Conservation (phyloP, 208 protist genomes). For the Trypanosoma cruzi region DNA sequence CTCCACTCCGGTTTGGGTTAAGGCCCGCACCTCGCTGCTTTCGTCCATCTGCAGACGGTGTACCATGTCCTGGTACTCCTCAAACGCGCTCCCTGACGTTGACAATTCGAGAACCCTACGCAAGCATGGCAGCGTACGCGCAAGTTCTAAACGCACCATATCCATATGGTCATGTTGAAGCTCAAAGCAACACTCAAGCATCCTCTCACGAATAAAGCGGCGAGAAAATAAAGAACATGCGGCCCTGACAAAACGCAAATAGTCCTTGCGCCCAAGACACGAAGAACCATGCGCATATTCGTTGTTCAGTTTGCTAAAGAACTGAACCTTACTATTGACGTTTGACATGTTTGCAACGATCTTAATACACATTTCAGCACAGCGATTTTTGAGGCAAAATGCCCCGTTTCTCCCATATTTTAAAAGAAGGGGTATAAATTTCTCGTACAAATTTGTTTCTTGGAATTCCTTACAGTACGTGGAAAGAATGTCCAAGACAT, state of each 20-base stretch:
- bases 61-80: constrained; percentile 78
- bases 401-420: constrained; percentile 67
- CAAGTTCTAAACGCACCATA: constrained; percentile 69
- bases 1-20: constrained; percentile 40
- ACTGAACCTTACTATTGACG: constrained; percentile 54
- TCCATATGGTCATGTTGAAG: constrained; percentile 80
- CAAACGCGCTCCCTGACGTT: constrained; percentile 45
- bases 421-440: constrained; percentile 72
- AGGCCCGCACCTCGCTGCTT: constrained; percentile 59
- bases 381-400: constrained; percentile 59
- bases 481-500: constrained; percentile 59
- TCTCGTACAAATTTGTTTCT: constrained; percentile 50
- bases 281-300: constrained; percentile 77
- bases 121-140: constrained; percentile 46
- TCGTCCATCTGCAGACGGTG: constrained; percentile 77
- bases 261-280: constrained; percentile 75
- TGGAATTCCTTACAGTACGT: constrained; percentile 63
- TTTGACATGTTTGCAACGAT: constrained; percentile 44
- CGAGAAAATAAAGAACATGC: constrained; percentile 69
- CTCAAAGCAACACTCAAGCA: constrained; percentile 80
- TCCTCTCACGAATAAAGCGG: constrained; percentile 79
- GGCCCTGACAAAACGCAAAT: constrained; percentile 62
- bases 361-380: constrained; percentile 59
- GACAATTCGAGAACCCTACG: constrained; percentile 43
- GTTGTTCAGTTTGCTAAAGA: constrained; percentile 84